Evolutionary conservation across 352 stramenopile species (phyloP).

Genomic region (Phytophthora aleatoria): DNA sequence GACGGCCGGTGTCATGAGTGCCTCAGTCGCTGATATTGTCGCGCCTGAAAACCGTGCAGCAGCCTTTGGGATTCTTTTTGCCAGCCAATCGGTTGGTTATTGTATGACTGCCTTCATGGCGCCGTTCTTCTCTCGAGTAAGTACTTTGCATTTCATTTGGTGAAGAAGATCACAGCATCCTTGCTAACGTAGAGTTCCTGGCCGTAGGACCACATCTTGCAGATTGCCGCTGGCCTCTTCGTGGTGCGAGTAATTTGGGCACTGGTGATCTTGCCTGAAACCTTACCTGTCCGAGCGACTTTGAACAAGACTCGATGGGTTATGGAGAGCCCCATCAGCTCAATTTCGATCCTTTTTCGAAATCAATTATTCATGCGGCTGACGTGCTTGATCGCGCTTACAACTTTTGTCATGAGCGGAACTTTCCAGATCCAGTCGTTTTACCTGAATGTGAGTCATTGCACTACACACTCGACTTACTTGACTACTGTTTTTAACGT

Average conservation of each 20-base stretch:
- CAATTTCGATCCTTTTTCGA: conserved; percentile 71
- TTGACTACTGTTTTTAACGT: not conserved
- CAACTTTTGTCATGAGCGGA: conserved; percentile 62
- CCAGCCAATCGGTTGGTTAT: conserved; percentile 60
- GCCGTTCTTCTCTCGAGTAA: conserved; percentile 60
- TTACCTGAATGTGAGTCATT: conserved; percentile 67
- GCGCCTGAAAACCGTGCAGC: conserved; percentile 53
- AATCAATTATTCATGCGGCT: conserved; percentile 68
- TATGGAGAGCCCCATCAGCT: conserved; percentile 61
- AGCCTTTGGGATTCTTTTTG: conserved; percentile 72
- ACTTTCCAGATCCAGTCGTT: conserved; percentile 74
- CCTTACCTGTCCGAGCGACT: conserved; percentile 40
- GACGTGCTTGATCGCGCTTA: conserved; percentile 69
- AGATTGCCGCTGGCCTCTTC: conserved; percentile 54
- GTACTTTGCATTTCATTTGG: conserved; percentile 10
- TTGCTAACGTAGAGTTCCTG: conserved; percentile 1
- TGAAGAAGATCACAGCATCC: not conserved
- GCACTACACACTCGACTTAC: too few relatives aligned
- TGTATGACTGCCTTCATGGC: conserved; percentile 60
- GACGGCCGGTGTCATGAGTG: conserved; percentile 65
- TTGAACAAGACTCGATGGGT: conserved; percentile 32
- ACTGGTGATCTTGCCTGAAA: conserved; percentile 62
- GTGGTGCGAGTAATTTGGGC: conserved; percentile 57
- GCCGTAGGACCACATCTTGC: conserved; percentile 51
- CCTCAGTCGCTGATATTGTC: conserved; percentile 68